Percentiles rank a stretch among this genome's conserved stretches.
Evolutionary conservation across 305 asterid species (phyloP).

Genomic region (Caryopteris hybrid): DNA sequence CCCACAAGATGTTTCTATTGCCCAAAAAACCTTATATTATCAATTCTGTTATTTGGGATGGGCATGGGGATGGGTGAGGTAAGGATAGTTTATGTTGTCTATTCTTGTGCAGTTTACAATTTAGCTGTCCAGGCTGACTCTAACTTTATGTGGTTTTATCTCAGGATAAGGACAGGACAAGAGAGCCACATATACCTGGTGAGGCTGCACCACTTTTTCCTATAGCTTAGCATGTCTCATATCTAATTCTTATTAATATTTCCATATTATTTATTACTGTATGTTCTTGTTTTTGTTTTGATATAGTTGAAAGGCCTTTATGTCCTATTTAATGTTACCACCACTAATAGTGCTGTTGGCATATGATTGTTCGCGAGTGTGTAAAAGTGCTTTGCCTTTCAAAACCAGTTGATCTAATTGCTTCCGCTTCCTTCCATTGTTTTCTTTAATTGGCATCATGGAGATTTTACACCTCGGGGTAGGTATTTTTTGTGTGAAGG

Average conservation of each 20-base stretch:
- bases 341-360: background rate
- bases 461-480: too few relatives aligned
- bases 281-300: background rate
- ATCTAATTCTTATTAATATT: conserved; percentile 6
- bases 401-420: background rate
- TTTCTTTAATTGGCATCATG: background rate
- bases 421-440: background rate
- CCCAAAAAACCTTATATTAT: background rate
- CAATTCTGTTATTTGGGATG: background rate
- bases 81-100: background rate
- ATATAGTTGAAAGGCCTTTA: background rate
- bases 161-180: conserved; percentile 48
- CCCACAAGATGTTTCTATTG: background rate
- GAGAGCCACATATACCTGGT: conserved; percentile 49
- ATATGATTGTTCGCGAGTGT: background rate
- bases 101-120: background rate
- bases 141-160: conserved; percentile 7
- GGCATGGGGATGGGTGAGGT: background rate
- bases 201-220: conserved; percentile 21
- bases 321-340: background rate
- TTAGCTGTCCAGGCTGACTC: background rate
- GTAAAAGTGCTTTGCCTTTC: background rate
- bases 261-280: background rate
- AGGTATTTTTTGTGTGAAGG: background rate
- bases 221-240: conserved; percentile 1